Base-by-base conservation (phyloP, 2,329 filamentous ascomycete species). In the Exophiala sideris region DNA sequence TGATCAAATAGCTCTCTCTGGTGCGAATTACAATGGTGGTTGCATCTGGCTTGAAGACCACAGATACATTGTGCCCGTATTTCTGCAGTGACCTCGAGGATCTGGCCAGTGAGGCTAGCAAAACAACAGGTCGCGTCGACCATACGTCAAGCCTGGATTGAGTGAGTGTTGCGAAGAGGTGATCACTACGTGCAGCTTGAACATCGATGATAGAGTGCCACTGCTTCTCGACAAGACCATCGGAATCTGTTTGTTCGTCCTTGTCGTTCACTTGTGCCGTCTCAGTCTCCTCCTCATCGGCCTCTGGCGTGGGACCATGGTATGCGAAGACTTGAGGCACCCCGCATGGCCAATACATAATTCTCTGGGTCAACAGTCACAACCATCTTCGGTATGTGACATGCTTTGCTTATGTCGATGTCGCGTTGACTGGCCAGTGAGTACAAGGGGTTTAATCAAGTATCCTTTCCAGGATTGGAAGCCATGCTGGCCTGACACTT, bases 91-190 rank as follows among this genome's bases (percentile, higher is more conserved):
- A 99, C 34, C 84, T 79, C 48, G 82, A 75, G 45, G 94, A 97
- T 61, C 94, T 88, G 56, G 91, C 80, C 45, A 96, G 85, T 21
- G 91, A 83, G 56, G 91, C 91, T 49, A 97, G 81, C 29, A 96
- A 84, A 20, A 91, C 91, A 50, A 90, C 91, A 45, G 94, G 94
- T 88, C 92, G 92, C 51, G 89, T 92, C 74, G 99, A 94, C 94
- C 94, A 99, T 62, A 99, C 80, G n/a, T 88, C 90, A 70, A 99
- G 83, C 10, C 88, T 88, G 1, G 88, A 88, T 4, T 82, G 76
- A 1, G 92, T 96, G 67, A 96, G 89, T 44, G 90, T 90, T 48
- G 89, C 89, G 72, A 99, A 96, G 58, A 88, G 75, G 65, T 91
- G 87, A 38, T 91, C 91, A 52, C 82, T 86, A 41, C 91, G 84